Conservation (phyloP, 208 protist genomes). For the Angomonas ambiguus region DNA sequence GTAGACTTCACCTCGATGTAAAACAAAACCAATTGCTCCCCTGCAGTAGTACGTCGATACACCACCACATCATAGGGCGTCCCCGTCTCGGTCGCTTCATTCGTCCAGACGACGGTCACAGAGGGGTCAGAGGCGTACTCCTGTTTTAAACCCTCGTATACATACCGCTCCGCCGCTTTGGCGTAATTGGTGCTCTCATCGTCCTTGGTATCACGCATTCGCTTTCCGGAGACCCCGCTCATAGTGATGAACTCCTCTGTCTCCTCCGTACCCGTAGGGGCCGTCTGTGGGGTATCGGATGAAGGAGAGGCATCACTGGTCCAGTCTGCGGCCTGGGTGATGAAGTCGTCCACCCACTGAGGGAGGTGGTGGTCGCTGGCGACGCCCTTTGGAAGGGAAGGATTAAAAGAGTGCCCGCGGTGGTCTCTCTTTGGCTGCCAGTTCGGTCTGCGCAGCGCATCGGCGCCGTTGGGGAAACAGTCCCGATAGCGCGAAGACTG, state of each 20-base stretch:
- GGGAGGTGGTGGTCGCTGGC: not conserved
- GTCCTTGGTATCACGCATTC: not conserved
- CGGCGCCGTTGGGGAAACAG: conserved; percentile 55
- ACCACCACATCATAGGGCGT: conserved; percentile 80
- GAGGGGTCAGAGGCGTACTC: conserved; percentile 26
- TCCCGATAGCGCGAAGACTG: conserved; percentile 33
- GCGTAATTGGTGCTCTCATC: conserved; percentile 41
- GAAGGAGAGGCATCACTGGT: no score
- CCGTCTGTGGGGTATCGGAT: no score
- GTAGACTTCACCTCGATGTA: conserved; percentile 87
- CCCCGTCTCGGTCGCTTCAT: conserved; percentile 54
- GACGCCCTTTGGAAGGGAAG: no score
- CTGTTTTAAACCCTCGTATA: conserved; percentile 38
- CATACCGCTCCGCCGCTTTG: conserved; percentile 68
- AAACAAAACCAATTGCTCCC: conserved; percentile 30
- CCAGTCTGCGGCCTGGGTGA: not conserved
- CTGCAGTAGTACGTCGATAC: not conserved
- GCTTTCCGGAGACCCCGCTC: not conserved
- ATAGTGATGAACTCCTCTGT: not conserved
- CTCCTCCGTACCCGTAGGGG: not conserved
- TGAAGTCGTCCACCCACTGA: not conserved
- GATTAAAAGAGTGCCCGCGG: no score
- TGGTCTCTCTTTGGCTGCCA: no score
- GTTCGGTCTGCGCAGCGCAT: conserved; percentile 28
- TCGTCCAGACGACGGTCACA: conserved; percentile 73